These are phyloP conservation scores for Vigna unguiculata DNA, from an alignment of 306 rosid genomes.

Conservation along the genomic window DNA sequence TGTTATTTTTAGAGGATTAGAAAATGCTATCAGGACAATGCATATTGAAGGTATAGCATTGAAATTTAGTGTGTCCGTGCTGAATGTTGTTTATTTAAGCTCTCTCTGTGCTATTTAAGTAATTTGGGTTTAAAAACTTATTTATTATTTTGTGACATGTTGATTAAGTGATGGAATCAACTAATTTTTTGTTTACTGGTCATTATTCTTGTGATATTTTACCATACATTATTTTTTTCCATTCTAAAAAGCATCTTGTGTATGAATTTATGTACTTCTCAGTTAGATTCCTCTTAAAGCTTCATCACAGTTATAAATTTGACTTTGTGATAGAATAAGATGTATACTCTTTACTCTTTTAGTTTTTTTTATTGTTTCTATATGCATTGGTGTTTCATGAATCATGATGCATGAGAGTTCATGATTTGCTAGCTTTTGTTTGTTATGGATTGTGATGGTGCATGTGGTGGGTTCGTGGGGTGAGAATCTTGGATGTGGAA, in stretches of 20 bases:
- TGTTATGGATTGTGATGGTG: slow-evolving; percentile 16
- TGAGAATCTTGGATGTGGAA: slow-evolving; percentile 7
- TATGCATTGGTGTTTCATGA: slow-evolving; percentile 29
- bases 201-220: too few species aligned
- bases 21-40: slow-evolving; percentile 85
- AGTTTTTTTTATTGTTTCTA: background rate
- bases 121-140: background rate
- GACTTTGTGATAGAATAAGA: background rate
- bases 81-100: slow-evolving; percentile 18
- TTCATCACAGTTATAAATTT: too few species aligned
- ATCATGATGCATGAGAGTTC: slow-evolving; percentile 37
- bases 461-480: slow-evolving; percentile 12
- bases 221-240: too few species aligned
- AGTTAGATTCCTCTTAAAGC: too few species aligned
- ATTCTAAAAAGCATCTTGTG: too few species aligned
- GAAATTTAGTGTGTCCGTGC: background rate
- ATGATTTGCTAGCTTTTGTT: background rate
- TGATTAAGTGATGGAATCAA: background rate
- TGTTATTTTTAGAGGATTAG: slow-evolving; percentile 83
- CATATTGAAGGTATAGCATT: slow-evolving; percentile 79
- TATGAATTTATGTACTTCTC: too few species aligned
- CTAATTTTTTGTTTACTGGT: background rate
- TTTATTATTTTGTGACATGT: background rate
- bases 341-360: background rate
- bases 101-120: background rate